Evolutionary conservation across 192 early-diverging fungal genomes (phyloP).

Genomic region (Backusella tuberculispora): DNA sequence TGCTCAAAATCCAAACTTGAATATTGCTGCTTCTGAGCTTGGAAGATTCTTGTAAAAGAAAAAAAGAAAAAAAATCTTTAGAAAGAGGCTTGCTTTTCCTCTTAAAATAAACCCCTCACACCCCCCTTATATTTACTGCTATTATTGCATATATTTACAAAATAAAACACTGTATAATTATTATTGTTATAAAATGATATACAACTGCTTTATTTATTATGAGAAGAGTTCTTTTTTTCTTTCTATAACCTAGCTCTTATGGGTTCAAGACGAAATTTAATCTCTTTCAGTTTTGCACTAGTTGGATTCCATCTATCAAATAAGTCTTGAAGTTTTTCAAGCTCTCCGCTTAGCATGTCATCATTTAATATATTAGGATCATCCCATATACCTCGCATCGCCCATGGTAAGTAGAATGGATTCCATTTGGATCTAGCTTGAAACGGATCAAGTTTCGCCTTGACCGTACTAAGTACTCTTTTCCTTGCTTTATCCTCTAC

Average conservation of each 20-base stretch:
- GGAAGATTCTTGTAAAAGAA: slow-evolving; percentile 33
- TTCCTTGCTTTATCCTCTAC: background rate
- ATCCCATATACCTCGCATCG: slow-evolving; percentile 80
- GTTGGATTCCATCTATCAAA: slow-evolving; percentile 85
- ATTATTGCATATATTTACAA: background rate
- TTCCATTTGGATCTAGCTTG: slow-evolving; percentile 74
- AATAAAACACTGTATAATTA: background rate
- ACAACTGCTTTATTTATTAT: background rate
- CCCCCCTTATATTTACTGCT: background rate
- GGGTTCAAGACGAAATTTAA: slow-evolving; percentile 93
- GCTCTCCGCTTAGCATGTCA: slow-evolving; percentile 60
- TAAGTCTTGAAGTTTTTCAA: slow-evolving; percentile 64
- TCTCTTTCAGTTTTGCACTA: slow-evolving; percentile 72
- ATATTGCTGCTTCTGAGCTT: slow-evolving; percentile 39
- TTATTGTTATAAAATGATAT: background rate
- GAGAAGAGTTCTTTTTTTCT: background rate
- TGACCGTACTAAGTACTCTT: background rate
- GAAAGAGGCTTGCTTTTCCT: background rate
- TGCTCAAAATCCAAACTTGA: slow-evolving; percentile 46
- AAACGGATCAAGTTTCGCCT: slow-evolving; percentile 55
- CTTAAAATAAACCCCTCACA: background rate
- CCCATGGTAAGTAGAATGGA: slow-evolving; percentile 94
- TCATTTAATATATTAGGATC: slow-evolving; percentile 65
- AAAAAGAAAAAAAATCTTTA: background rate
- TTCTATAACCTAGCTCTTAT: slow-evolving; percentile 64